These are phyloP conservation scores for Raddia guianensis DNA, from an alignment of 176 grass and related monocot genomes.

Conservation along the genomic window DNA sequence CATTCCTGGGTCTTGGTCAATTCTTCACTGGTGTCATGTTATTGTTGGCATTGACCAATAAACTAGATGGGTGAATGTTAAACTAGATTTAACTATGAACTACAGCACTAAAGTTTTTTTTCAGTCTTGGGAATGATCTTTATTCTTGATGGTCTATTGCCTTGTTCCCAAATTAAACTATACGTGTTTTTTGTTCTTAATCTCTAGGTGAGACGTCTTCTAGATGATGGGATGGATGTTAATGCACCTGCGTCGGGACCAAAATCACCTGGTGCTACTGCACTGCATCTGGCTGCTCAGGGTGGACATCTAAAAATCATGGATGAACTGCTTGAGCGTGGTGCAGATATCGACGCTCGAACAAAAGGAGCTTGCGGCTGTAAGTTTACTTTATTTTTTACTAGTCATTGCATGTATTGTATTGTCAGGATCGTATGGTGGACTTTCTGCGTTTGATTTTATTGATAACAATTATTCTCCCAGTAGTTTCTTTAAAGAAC, in stretches of 20 bases:
- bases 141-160: background rate
- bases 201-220: constrained; percentile 67
- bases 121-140: background rate
- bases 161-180: background rate
- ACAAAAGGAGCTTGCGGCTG: constrained; percentile 97
- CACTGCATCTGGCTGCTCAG: constrained; percentile 93
- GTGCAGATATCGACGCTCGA: constrained; percentile 94
- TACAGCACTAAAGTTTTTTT: background rate
- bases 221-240: constrained; percentile 81
- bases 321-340: constrained; percentile 90
- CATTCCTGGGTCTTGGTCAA: background rate
- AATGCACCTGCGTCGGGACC: constrained; percentile 77
- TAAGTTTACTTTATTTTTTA: constrained; percentile 51
- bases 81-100: background rate
- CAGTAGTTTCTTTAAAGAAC: background rate
- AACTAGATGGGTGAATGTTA: background rate
- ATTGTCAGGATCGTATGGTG: background rate
- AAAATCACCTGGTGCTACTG: constrained; percentile 76
- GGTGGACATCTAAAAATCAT: constrained; percentile 89
- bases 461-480: background rate
- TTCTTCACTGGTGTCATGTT: background rate
- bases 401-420: background rate
- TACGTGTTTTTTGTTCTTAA: background rate
- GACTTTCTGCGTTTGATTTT: background rate
- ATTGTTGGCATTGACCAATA: background rate